Conservation (phyloP, 2,329 filamentous ascomycete species). For the Colletotrichum costaricense region DNA sequence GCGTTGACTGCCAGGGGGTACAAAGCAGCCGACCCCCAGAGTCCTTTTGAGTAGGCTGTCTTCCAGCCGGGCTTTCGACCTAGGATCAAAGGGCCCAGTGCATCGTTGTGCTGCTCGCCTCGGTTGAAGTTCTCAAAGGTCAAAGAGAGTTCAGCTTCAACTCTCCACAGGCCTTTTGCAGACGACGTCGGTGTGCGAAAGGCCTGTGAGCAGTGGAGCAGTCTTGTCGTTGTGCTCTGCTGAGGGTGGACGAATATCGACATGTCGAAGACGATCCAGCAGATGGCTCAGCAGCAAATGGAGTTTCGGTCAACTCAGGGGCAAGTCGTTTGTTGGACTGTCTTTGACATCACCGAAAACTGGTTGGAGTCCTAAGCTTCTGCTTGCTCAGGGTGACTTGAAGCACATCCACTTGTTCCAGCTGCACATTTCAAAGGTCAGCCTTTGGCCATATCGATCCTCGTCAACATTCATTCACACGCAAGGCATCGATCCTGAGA, state of each 20-base stretch:
- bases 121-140: background rate
- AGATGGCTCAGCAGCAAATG: background rate
- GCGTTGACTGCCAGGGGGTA: conserved; percentile 55
- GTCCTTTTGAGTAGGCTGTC: conserved; percentile 56
- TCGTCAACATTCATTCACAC: background rate
- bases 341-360: background rate
- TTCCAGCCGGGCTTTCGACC: background rate
- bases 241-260: background rate
- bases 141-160: background rate
- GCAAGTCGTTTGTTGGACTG: background rate
- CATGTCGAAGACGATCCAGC: background rate
- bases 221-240: too few relatives aligned
- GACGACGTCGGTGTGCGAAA: too few relatives aligned
- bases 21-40: conserved; percentile 53
- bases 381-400: background rate
- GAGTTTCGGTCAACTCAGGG: too few relatives aligned
- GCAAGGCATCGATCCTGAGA: background rate
- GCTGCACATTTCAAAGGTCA: background rate
- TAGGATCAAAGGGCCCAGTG: background rate
- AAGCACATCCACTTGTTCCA: background rate
- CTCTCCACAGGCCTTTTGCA: background rate
- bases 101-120: too few relatives aligned
- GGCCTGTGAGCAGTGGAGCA: too few relatives aligned
- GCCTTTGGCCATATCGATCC: background rate
- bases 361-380: background rate